phyloP scores from a whole-genome alignment of 2,329 filamentous ascomycete species.

The Penicillium vulpinum region DNA sequence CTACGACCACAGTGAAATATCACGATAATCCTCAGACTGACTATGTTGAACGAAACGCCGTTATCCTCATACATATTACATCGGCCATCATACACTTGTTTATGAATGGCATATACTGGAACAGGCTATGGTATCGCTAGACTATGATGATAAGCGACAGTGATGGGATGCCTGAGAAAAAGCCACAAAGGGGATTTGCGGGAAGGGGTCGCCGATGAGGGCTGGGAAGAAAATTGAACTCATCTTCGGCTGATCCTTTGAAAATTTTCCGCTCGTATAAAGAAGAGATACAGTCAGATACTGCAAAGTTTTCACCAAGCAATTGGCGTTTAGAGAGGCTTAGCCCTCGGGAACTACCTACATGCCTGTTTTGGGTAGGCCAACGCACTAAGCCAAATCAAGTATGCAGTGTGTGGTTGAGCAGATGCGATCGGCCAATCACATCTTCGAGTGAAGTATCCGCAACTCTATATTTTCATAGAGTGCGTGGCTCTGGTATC shows the following conservation, averaged over 20 bases:
- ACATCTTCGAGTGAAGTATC: background rate
- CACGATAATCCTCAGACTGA: no score
- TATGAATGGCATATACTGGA: background rate
- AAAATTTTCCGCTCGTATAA: background rate
- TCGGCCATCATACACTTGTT: no score
- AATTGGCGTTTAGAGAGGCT: background rate
- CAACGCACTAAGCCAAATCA: background rate
- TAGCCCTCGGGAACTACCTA: background rate
- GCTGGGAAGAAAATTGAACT: background rate
- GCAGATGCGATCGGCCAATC: background rate
- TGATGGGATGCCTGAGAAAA: background rate
- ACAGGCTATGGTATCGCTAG: background rate
- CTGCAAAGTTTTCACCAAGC: background rate
- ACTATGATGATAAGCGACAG: background rate
- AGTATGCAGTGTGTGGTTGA: background rate
- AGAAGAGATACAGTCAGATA: background rate
- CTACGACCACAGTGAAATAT: no score
- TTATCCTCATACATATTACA: no score
- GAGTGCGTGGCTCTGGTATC: background rate
- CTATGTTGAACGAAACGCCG: no score
- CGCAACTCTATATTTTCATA: background rate
- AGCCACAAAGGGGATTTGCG: background rate
- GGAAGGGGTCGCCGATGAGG: background rate
- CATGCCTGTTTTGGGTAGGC: background rate
- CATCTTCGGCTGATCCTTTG: background rate